Conservation (phyloP, 192 early-diverging fungal species). For the Linnemannia hyalina region DNA sequence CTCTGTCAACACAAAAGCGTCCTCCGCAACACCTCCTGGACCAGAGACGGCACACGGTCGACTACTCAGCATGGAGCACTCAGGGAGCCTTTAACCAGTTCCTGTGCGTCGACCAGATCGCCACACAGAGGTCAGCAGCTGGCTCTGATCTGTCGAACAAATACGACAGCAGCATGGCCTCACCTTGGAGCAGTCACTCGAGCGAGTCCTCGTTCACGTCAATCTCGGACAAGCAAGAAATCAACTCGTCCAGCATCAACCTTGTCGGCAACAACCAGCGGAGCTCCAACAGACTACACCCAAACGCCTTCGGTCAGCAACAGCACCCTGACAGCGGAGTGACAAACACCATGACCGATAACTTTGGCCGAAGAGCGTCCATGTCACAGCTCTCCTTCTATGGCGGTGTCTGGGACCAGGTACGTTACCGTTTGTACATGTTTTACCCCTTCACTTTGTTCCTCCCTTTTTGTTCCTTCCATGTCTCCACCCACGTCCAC, state of each 20-base stretch:
- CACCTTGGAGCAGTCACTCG: slow-evolving; percentile 1
- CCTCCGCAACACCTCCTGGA: slow-evolving; percentile 10
- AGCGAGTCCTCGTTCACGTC: not conserved
- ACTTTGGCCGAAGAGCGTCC: slow-evolving; percentile 31
- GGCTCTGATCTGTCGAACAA: slow-evolving; percentile 7
- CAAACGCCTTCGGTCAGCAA: not conserved
- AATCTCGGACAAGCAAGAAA: not conserved
- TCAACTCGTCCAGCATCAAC: not conserved
- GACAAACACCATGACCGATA: not conserved
- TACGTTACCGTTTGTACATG: not conserved
- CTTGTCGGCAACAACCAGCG: not conserved
- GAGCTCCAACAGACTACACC: not conserved
- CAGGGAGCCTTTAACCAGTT: not conserved
- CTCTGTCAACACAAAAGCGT: not conserved
- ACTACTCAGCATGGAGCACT: slow-evolving; percentile 14
- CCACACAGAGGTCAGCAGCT: not conserved
- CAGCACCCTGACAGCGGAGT: not conserved
- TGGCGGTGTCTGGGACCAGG: slow-evolving; percentile 31
- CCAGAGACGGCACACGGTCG: slow-evolving; percentile 32
- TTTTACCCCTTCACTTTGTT: not conserved
- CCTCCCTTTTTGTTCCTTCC: not conserved
- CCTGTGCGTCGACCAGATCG: not conserved
- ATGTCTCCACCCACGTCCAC: not conserved
- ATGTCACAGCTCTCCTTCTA: slow-evolving; percentile 28
- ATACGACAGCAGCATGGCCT: not conserved